phyloP scores from a whole-genome alignment of 345 rosid species.

The Cardamine resedifolia region DNA sequence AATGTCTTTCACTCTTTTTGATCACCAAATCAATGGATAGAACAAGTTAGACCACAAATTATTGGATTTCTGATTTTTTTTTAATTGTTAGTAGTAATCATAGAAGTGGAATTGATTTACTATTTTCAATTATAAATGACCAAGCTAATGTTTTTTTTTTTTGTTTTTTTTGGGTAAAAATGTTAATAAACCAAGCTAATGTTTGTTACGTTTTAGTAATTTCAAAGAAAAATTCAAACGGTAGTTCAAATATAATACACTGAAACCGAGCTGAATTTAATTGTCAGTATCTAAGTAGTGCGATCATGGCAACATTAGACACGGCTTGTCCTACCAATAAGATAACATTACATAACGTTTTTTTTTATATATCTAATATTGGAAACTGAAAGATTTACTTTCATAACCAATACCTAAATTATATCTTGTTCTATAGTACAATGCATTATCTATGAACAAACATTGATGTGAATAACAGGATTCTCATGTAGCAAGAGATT shows the following conservation, averaged over 20 bases:
- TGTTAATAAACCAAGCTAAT: no score
- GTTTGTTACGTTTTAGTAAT: no score
- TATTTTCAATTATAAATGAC: background rate
- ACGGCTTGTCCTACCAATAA: conserved; percentile 11
- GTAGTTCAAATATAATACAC: background rate
- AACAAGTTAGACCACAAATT: conserved; percentile 3
- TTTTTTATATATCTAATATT: background rate
- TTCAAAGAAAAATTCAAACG: background rate
- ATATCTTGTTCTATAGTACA: background rate
- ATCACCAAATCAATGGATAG: conserved; percentile 2
- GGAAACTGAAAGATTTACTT: background rate
- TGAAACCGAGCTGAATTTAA: conserved; percentile 5
- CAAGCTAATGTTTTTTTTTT: background rate
- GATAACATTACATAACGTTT: background rate
- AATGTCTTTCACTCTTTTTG: conserved; percentile 12
- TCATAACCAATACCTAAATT: background rate
- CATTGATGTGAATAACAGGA: background rate
- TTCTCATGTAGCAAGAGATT: background rate
- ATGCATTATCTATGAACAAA: conserved; percentile 1
- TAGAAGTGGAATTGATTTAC: background rate
- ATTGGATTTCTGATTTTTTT: background rate
- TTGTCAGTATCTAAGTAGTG: conserved; percentile 11
- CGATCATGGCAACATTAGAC: conserved; percentile 11
- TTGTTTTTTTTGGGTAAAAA: no score
- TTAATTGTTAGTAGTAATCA: background rate